Evolutionary conservation across 163 green algal species (phyloP), one percentile per base, ranked within the genome.

Genomic region (Scenedesmus sp.): DNA sequence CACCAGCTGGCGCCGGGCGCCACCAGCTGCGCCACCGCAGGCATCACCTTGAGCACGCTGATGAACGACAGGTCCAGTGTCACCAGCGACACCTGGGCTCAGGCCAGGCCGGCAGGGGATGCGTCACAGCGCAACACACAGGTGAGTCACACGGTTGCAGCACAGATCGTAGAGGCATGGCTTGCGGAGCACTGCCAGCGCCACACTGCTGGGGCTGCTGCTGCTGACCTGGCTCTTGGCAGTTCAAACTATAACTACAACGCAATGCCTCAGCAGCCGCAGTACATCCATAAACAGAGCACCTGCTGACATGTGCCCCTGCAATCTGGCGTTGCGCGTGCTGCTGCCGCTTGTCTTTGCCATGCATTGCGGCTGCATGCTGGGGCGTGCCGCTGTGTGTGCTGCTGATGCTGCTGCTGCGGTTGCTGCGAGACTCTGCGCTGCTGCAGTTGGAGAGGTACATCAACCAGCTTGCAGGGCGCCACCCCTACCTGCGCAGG

Each of bases 11-110:
- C 81, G 2, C 90, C 92, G 35, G 61, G 91, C 24, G 70, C 53
- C 65, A 90, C 83, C 12, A 93, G 49, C 51, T 30, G 9, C 2
- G 89, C 37, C 26, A 93, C 91, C 30, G 93, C 91, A 33, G 94
- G 93, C 90, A 97, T 85, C 30, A 98, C 97, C 89, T 99, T 98
- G 42, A 99, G 93, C 46, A 99, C 93, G 13, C 93, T 98, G 87
- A 99, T 99, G 95, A 99, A 99, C 24, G 97, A 99, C 35, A 99
- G 93, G 94, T 99, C 98, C 42, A 99, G 96, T 0, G 96, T 99
- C 51, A 97, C 96, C 0, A 99, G 78, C 73, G 99, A 94, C 35
- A 99, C 95, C 84, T 94, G 92, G 10, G n/a, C n/a, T n/a, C n/a
- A n/a, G n/a, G n/a, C n/a, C n/a, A n/a, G n/a, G n/a, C 16, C 59